A percentile compares a stretch with the other conserved stretches of the same genome.
Evolutionary conservation across 371 early-diverging fungal species (phyloP).

Genomic region (Rhizopus delemar): DNA sequence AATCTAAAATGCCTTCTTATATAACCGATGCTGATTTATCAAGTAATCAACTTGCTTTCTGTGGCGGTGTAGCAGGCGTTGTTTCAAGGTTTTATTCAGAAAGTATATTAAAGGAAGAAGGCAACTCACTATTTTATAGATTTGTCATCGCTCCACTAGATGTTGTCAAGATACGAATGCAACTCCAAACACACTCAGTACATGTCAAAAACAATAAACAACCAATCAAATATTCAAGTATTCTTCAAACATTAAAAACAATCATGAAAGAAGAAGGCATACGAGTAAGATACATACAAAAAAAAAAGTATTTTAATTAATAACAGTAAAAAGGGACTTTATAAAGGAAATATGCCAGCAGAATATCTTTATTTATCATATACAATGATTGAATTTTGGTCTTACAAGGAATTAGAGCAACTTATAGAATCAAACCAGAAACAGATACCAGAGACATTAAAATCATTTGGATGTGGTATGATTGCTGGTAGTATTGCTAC

Average conservation of each 20-base stretch:
- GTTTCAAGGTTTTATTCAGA: conserved; percentile 50
- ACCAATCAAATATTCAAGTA: conserved; percentile 56
- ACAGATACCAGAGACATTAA: too few relatives aligned
- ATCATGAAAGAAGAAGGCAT: conserved; percentile 78
- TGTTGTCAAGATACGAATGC: conserved; percentile 88
- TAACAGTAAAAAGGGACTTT: too few relatives aligned
- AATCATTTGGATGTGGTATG: too few relatives aligned
- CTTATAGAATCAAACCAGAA: too few relatives aligned
- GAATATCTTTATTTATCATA: too few relatives aligned
- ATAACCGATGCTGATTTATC: conserved; percentile 53
- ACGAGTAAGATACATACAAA: conserved; percentile 35
- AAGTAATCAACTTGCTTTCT: conserved; percentile 58
- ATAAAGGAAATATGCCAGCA: too few relatives aligned
- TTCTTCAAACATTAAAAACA: conserved; percentile 55
- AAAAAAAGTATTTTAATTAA: too few relatives aligned
- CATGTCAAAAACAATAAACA: conserved; percentile 7
- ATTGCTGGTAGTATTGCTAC: too few relatives aligned
- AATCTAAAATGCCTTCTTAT: conserved; percentile 42
- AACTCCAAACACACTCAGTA: conserved; percentile 56
- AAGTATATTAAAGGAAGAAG: too few relatives aligned
- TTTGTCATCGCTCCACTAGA: conserved; percentile 66
- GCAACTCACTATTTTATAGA: too few relatives aligned
- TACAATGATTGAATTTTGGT: too few relatives aligned
- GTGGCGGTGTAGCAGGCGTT: conserved; percentile 72
- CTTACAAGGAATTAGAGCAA: too few relatives aligned